Evolutionary conservation across 768 basidiomycete species (phyloP).

Genomic region (Hericium erinaceus): DNA sequence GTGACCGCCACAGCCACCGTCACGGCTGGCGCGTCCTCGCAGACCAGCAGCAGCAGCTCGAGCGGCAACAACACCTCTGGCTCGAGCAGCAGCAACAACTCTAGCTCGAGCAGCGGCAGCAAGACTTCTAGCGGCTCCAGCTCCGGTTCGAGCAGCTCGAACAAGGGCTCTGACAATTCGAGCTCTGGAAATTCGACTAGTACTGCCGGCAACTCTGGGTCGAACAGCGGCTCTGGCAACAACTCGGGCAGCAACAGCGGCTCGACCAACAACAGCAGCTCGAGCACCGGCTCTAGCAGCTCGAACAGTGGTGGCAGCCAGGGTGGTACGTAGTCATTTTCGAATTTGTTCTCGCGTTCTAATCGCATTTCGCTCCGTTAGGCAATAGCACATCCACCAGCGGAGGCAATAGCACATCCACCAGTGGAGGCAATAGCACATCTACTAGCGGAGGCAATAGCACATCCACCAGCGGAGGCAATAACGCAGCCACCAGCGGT

Average conservation of each 20-base stretch:
- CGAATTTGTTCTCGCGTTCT: too few species aligned
- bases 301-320: neutral
- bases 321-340: neutral
- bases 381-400: constrained; percentile 25
- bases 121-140: neutral
- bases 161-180: neutral
- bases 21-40: neutral
- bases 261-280: neutral
- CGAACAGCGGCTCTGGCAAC: neutral
- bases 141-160: neutral
- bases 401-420: constrained; percentile 24
- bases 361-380: too few species aligned
- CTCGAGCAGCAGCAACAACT: neutral
- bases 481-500: constrained; percentile 28
- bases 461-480: constrained; percentile 25
- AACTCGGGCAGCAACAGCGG: neutral
- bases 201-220: neutral
- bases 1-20: neutral
- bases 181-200: neutral
- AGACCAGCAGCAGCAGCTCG: neutral
- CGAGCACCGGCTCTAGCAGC: neutral
- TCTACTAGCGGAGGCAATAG: constrained; percentile 19
- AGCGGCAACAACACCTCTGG: neutral
- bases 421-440: constrained; percentile 16
- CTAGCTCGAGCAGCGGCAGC: neutral